phyloP scores from a whole-genome alignment of 1,284 basidiomycete genomes.

The Ustilago crameri region DNA sequence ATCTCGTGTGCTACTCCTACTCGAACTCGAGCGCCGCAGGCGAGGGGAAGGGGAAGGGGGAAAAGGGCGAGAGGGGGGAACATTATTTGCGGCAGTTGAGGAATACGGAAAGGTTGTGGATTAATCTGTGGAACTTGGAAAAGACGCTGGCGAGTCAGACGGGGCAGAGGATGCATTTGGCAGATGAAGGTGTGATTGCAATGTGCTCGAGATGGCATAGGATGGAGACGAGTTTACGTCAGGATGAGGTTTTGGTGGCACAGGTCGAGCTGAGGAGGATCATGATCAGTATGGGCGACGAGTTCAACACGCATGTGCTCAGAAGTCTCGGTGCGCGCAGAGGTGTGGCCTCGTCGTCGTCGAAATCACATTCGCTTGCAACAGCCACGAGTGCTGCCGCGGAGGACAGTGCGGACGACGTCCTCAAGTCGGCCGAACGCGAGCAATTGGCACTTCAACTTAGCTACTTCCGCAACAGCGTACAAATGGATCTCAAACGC shows the following conservation, averaged over 20 bases:
- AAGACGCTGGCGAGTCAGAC: conserved; percentile 48
- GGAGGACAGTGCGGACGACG: not conserved
- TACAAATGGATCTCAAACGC: conserved; percentile 44
- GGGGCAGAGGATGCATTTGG: conserved; percentile 48
- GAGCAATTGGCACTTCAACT: conserved; percentile 39
- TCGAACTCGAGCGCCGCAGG: not conserved
- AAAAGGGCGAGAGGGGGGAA: conserved; percentile 1
- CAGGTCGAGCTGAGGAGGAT: conserved; percentile 44
- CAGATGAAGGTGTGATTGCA: conserved; percentile 46
- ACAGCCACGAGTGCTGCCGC: not conserved
- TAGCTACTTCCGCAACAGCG: conserved; percentile 33
- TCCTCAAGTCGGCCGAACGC: conserved; percentile 6
- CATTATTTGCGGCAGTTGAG: conserved; percentile 47
- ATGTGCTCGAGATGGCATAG: conserved; percentile 42
- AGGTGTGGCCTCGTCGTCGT: too few species aligned
- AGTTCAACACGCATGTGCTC: conserved; percentile 43
- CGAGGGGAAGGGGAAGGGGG: too few species aligned
- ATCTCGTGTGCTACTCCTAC: conserved; percentile 41
- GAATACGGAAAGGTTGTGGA: conserved; percentile 51
- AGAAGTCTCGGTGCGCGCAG: conserved; percentile 12
- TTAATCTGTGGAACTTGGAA: conserved; percentile 50
- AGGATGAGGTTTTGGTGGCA: conserved; percentile 51
- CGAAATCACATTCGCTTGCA: too few species aligned
- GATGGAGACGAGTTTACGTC: conserved; percentile 26
- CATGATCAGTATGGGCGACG: conserved; percentile 29